Evolutionary conservation across 2,329 filamentous ascomycete species (phyloP), one percentile per base, ranked within the genome.

Genomic region (Tympanopsis confertula): DNA sequence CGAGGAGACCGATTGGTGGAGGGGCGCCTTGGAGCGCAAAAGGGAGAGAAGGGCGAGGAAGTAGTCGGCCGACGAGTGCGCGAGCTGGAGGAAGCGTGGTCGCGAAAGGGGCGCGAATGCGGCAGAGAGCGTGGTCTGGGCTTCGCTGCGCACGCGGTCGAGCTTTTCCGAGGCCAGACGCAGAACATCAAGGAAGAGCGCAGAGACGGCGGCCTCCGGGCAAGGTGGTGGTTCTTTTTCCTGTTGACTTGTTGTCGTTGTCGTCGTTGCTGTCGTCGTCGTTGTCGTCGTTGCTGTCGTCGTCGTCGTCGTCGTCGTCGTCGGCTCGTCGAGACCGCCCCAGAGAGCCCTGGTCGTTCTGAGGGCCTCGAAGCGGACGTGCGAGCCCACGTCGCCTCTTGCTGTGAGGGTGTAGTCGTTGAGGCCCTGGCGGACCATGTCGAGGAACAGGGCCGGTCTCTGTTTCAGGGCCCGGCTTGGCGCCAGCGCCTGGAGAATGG

Each of bases 331-430:
- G 29, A 62, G 60, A 5, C 53, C 54, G 22, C 51, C 52, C 59
- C 71, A 76, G 2, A 86, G 65, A 2, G 75, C 76, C 42, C 74
- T 73, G 1, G 89, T 74, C 13, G 85, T 87, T 53, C 80, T 70
- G 10, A 95, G 69, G 18, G 86, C 88, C 55, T 88, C 82, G 4
- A 89, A 64, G 3, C 91, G 74, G 3, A 94, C 82, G 38, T 87
- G 74, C 0, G 88, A 94, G 4, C 91, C 91, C 36, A 96, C 72
- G 51, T 98, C 91, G 13, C 91, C 91, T 39, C 87, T 71, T 12
- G 88, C 80, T 46, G 86, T 89, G 3, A 86, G 88, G 0, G 86
- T 94, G 51, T 96, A 96, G 53, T 98, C 88, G 45, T 89, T 82
- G 19, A 98, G 59, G 0, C 79, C 76, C 29, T 71, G 69, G 1